Evolutionary conservation across 2,329 filamentous ascomycete genomes (phyloP).

Genomic region (Aureobasidium sp.): DNA sequence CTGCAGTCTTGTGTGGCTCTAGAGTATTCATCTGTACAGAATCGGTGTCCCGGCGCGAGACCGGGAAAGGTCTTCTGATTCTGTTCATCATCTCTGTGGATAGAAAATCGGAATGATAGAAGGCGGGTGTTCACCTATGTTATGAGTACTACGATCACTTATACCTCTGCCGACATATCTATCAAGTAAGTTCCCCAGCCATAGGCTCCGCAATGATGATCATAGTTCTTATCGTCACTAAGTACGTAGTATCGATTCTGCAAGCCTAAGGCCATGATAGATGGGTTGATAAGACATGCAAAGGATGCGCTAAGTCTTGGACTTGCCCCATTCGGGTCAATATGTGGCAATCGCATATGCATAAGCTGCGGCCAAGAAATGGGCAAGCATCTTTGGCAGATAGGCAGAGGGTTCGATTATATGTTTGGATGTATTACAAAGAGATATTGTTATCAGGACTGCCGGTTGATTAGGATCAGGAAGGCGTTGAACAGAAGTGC

Average conservation of each 20-base stretch:
- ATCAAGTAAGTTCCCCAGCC: background rate
- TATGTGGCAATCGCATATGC: background rate
- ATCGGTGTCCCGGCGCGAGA: conserved; percentile 23
- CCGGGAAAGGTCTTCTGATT: conserved; percentile 23
- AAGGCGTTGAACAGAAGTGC: background rate
- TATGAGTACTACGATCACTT: background rate
- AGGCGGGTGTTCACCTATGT: background rate
- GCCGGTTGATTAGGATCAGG: background rate
- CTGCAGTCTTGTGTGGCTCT: conserved; percentile 19
- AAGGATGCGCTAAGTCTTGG: conserved; percentile 12
- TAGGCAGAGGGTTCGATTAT: background rate
- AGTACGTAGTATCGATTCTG: background rate
- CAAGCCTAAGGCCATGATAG: background rate
- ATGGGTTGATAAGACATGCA: background rate
- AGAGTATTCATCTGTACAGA: conserved; percentile 24
- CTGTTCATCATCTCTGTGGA: conserved; percentile 21
- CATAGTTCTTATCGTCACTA: background rate
- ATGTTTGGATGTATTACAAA: background rate
- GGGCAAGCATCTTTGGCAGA: background rate
- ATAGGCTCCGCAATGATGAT: background rate
- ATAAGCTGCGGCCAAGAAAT: conserved; percentile 5
- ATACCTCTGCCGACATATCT: background rate
- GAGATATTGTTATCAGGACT: background rate
- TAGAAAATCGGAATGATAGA: background rate
- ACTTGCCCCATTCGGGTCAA: background rate